Evolutionary conservation across 108 stramenopile genomes (phyloP).

Genomic region (Skeletonema grethae): DNA sequence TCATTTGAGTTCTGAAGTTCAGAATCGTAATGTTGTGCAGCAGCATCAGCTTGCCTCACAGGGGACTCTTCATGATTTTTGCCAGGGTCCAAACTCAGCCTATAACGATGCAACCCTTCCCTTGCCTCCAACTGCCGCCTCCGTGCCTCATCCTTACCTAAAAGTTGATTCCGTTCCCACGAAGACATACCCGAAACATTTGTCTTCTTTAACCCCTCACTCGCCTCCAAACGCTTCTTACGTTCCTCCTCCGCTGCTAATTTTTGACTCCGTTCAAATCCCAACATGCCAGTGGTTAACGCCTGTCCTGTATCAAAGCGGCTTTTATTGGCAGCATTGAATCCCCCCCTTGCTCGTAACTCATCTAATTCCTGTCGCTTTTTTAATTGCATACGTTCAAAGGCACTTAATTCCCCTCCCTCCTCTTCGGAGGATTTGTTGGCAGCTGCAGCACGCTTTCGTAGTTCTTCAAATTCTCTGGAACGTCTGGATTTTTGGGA

Average conservation of each 20-base stretch:
- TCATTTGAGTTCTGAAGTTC: too few species aligned
- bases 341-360: background rate
- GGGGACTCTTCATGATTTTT: slow-evolving; percentile 10
- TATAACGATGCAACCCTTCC: slow-evolving; percentile 31
- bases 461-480: slow-evolving; percentile 41
- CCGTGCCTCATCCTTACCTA: slow-evolving; percentile 1
- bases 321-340: slow-evolving; percentile 6
- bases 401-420: background rate
- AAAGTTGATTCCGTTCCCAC: background rate
- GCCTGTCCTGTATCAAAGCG: slow-evolving; percentile 28
- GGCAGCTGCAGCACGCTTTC: slow-evolving; percentile 20
- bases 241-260: slow-evolving; percentile 25
- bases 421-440: background rate
- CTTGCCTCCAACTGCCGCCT: slow-evolving; percentile 1
- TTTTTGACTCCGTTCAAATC: slow-evolving; percentile 11
- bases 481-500: slow-evolving; percentile 2
- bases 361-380: background rate
- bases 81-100: slow-evolving; percentile 1
- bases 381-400: slow-evolving; percentile 2
- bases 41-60: background rate
- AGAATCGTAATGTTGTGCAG: too few species aligned
- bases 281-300: slow-evolving; percentile 28
- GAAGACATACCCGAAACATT: background rate
- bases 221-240: slow-evolving; percentile 40
- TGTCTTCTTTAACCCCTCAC: slow-evolving; percentile 1